These are phyloP conservation scores for Neurospora sp. DNA, from an alignment of 495 filamentous ascomycete genomes.

Conservation along the genomic window DNA sequence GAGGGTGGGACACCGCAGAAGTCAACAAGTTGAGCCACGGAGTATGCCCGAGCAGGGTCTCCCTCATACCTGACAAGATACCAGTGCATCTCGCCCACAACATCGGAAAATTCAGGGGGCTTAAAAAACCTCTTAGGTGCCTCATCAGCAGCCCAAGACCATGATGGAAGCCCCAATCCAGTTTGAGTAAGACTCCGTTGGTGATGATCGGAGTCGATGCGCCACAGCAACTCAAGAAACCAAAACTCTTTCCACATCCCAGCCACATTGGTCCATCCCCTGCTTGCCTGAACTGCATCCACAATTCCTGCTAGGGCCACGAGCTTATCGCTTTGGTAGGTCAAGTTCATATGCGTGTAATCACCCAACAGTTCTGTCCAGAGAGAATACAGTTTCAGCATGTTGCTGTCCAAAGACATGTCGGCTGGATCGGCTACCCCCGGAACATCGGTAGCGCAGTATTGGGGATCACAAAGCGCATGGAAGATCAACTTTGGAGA, in stretches of 20 bases:
- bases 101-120: no score
- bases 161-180: background rate
- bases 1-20: no score
- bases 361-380: background rate
- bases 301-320: background rate
- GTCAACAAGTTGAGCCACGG: no score
- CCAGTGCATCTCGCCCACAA: no score
- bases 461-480: background rate
- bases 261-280: background rate
- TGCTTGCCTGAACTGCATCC: background rate
- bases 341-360: background rate
- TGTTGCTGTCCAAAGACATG: background rate
- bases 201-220: no score
- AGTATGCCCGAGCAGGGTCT: no score
- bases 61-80: no score
- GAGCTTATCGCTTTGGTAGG: background rate
- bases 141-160: background rate
- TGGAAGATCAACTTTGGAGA: background rate
- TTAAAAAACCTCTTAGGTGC: no score
- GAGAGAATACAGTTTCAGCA: background rate
- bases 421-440: no score
- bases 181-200: background rate
- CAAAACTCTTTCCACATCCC: background rate
- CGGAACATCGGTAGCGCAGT: background rate
- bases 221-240: background rate